Conservation (phyloP, 169 alveolate species). For the Nephromyces sp. region DNA sequence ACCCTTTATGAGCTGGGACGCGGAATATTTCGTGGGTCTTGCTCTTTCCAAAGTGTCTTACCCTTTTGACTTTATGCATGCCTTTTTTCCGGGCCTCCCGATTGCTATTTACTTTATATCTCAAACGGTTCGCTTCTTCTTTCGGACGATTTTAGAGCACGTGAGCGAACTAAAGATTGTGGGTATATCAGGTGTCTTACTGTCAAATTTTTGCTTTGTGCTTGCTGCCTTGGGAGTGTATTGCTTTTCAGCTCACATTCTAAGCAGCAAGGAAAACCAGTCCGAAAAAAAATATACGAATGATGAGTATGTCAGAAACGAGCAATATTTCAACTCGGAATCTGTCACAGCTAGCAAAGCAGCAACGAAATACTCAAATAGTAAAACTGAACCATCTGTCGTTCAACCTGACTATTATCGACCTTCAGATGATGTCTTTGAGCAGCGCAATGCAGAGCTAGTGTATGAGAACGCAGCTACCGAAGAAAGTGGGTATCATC, state of each 20-base stretch:
- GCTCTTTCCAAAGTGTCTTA: not conserved
- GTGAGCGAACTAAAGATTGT: not conserved
- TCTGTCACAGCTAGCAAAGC: not conserved
- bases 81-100: slow-evolving; percentile 6
- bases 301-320: not conserved
- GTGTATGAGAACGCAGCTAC: not conserved
- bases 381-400: not conserved
- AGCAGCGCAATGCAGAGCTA: not conserved
- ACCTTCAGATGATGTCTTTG: not conserved
- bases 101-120: not conserved
- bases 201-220: not conserved
- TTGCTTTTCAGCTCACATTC: not conserved
- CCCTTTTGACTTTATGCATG: slow-evolving; percentile 7
- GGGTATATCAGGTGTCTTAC: not conserved
- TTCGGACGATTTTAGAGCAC: not conserved
- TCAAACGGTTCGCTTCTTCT: not conserved
- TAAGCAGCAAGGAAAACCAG: not conserved
- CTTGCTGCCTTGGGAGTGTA: slow-evolving; percentile 10
- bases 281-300: not conserved
- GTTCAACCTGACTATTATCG: not conserved
- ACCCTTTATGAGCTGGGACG: slow-evolving; percentile 10
- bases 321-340: not conserved
- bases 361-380: not conserved
- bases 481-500: not conserved
- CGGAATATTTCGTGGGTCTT: not conserved